Conservation (phyloP, 2,329 filamentous ascomycete species). For the Ophiosphaerella herpotricha region DNA sequence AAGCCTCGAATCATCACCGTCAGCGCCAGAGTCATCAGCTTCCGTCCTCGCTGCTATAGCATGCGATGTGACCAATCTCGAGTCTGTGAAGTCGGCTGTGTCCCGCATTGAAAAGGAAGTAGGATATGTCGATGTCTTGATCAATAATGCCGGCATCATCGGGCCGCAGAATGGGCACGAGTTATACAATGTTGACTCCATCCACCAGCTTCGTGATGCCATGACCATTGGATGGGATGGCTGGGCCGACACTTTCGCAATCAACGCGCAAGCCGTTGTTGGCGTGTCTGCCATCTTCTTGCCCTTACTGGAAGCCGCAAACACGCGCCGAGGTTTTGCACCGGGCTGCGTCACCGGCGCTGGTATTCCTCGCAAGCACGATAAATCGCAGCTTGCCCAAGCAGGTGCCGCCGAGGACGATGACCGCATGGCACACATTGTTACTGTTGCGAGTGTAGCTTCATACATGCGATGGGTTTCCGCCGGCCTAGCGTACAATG, state of each 20-base stretch:
- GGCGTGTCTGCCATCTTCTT: conserved; percentile 52
- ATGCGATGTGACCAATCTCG: conserved; percentile 50
- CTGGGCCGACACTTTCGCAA: conserved; percentile 48
- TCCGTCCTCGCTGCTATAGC: conserved; percentile 47
- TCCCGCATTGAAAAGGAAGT: conserved; percentile 49
- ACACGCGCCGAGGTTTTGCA: conserved; percentile 48
- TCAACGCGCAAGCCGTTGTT: conserved; percentile 53
- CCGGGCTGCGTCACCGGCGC: conserved; percentile 37
- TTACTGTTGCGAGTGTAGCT: conserved; percentile 51
- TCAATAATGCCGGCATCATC: conserved; percentile 57
- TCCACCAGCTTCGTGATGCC: conserved; percentile 50
- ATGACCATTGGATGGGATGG: conserved; percentile 40
- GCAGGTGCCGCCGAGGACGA: conserved; percentile 36
- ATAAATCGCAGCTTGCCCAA: conserved; percentile 18
- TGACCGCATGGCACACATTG: conserved; percentile 52
- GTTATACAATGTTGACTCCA: conserved; percentile 50
- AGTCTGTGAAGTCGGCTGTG: conserved; percentile 49
- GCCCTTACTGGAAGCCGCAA: conserved; percentile 51
- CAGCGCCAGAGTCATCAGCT: conserved; percentile 20
- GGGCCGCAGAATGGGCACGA: conserved; percentile 50
- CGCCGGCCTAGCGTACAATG: conserved; percentile 50
- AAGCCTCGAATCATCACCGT: conserved; percentile 39
- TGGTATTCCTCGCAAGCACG: conserved; percentile 30
- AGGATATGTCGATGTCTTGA: conserved; percentile 57
- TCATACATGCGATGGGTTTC: conserved; percentile 46